Evolutionary conservation across 208 protist species (phyloP), one percentile per base, ranked within the genome.

Genomic region (Acanthamoeba triangularis): DNA sequence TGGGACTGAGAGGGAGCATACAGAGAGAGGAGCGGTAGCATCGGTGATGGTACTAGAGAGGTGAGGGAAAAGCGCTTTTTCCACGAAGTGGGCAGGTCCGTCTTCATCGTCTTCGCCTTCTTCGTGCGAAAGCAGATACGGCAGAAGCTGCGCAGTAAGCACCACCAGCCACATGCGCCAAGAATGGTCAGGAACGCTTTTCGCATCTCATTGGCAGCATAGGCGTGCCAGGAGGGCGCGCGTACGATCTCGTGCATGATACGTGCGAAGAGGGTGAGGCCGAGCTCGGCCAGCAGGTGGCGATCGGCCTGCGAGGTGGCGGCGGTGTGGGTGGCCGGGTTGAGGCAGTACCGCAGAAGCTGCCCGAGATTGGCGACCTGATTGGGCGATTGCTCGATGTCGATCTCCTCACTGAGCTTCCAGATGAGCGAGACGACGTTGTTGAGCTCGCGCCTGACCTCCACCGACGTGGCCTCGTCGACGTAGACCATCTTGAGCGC

Each of bases 361-460:
- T 59, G 37, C 23, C 16, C 35, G 30, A 87, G 44, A 35, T 87
- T 87, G 25, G 25, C 35, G 28, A 59, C 78, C n/a, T 87, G 78
- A 44, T 78, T 78, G 69, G 69, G 25, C 44, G 78, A 87, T 5
- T 35, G 37, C 23, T 87, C 78, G 49, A 87, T 28, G 30, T 87
- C 78, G 35, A 87, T 87, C 78, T 87, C 78, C 20, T 87, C 78
- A 7, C 78, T 87, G 23, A 87, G 49, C 78, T 87, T 87, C 78
- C 78, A 87, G 47, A 87, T 87, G 23, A 87, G 47, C 2, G 78
- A 87, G 8, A 87, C 78, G 18, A 87, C 78, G n/a, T 87, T 59
- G 78, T 87, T 87, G 47, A 87, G 78, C 78, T 87, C 78, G 78
- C 78, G 78, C 28, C 78, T 87, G 10, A 87, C 37, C n/a, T 16